Percentiles rank a stretch among this genome's conserved stretches.
These are phyloP conservation scores for grape (Vitis vinifera) DNA, from an alignment of 164 flowering plant genomes.

Conservation along the genomic window DNA sequence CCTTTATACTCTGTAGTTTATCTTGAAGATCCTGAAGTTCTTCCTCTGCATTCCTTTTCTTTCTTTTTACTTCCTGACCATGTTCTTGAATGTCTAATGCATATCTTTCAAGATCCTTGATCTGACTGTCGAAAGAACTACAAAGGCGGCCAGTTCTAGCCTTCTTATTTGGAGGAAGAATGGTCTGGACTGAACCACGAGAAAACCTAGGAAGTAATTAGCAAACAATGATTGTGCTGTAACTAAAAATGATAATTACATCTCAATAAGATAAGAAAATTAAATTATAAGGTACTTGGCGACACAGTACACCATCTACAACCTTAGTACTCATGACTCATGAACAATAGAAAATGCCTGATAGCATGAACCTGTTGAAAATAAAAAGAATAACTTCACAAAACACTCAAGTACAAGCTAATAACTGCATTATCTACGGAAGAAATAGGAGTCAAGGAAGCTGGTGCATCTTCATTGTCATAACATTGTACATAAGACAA, in stretches of 20 bases:
- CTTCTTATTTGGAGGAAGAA: constrained; percentile 73
- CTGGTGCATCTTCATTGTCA: too few species aligned
- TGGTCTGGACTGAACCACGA: constrained; percentile 84
- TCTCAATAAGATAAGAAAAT: neutral
- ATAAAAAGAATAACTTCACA: neutral
- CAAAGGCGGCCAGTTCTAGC: constrained; percentile 69
- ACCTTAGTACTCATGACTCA: neutral
- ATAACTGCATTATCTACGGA: neutral
- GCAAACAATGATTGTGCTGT: neutral
- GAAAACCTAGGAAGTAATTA: constrained; percentile 59
- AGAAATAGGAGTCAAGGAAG: too few species aligned
- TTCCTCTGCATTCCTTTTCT: constrained; percentile 57
- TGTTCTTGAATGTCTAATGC: constrained; percentile 33
- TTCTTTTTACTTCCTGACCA: constrained; percentile 26
- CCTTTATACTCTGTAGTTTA: constrained; percentile 47
- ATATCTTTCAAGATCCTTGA: constrained; percentile 48
- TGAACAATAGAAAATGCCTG: neutral
- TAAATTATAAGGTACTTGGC: neutral
- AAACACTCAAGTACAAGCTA: neutral
- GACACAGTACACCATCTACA: neutral
- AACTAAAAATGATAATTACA: neutral
- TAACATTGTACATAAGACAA: neutral
- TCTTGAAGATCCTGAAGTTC: constrained; percentile 29
- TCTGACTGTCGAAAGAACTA: constrained; percentile 72
- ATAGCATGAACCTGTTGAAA: too few species aligned